phyloP scores from a whole-genome alignment of 345 rosid species.

The Arabidopsis thaliana region DNA sequence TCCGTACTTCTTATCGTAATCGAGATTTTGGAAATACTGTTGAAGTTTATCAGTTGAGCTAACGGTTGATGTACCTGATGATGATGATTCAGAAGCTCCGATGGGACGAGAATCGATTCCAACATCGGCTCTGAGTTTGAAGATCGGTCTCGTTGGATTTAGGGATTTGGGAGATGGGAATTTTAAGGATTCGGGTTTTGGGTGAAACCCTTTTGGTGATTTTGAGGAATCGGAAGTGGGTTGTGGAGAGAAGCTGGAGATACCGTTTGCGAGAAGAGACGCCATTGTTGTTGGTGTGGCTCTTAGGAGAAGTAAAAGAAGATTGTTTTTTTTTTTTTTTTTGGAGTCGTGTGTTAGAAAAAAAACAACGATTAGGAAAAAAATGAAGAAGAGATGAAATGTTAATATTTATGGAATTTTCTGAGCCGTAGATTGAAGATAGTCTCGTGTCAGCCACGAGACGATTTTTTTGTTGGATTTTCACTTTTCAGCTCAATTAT shows the following conservation, averaged over 20 bases:
- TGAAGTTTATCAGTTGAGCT: conserved; percentile 68
- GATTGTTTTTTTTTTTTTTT: neutral
- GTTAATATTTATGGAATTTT: conserved; percentile 15
- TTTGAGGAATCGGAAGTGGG: conserved; percentile 44
- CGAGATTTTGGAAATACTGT: conserved; percentile 69
- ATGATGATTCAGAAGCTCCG: conserved; percentile 40
- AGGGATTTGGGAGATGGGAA: conserved; percentile 34
- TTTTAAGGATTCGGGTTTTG: conserved; percentile 49
- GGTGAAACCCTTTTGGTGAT: conserved; percentile 40
- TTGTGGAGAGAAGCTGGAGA: conserved; percentile 51
- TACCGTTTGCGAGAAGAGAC: conserved; percentile 53
- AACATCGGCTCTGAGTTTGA: conserved; percentile 58
- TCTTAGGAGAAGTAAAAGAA: conserved; percentile 25
- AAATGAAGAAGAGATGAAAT: neutral
- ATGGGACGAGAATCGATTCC: conserved; percentile 50
- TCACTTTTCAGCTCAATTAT: conserved; percentile 1
- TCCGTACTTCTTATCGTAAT: conserved; percentile 77
- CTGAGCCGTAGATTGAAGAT: conserved; percentile 24
- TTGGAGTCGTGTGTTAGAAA: conserved; percentile 23
- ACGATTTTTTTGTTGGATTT: neutral
- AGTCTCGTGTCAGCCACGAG: conserved; percentile 37
- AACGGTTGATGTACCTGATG: conserved; percentile 51
- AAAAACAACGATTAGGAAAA: neutral
- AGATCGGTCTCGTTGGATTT: conserved; percentile 10
- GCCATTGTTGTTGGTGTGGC: conserved; percentile 51